phyloP scores from a whole-genome alignment of 2,329 filamentous ascomycete species.

The Colletotrichum scovillei region DNA sequence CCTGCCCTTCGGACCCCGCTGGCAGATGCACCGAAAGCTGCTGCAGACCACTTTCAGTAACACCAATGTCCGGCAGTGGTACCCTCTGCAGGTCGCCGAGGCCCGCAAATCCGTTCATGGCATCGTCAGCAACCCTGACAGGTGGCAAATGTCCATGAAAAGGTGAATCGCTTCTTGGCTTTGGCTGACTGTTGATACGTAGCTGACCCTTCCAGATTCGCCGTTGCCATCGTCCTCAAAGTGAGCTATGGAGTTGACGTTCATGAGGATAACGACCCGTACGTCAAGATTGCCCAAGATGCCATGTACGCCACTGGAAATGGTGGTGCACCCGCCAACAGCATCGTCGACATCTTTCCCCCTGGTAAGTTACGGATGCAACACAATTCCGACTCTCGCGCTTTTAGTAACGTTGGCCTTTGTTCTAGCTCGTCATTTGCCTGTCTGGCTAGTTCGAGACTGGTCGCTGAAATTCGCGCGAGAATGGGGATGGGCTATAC shows the following conservation, averaged over 20 bases:
- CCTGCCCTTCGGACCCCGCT: slow-evolving; percentile 53
- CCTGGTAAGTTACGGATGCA: slow-evolving; percentile 41
- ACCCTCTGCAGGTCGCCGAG: slow-evolving; percentile 46
- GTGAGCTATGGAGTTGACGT: slow-evolving; percentile 47
- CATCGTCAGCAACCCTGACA: slow-evolving; percentile 36
- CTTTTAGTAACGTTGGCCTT: slow-evolving; percentile 39
- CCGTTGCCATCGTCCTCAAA: slow-evolving; percentile 46
- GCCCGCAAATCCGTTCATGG: slow-evolving; percentile 42
- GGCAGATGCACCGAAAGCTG: slow-evolving; percentile 56
- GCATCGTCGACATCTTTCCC: slow-evolving; percentile 61
- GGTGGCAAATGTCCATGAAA: slow-evolving; percentile 38
- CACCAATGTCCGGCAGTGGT: slow-evolving; percentile 47
- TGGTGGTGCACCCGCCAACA: slow-evolving; percentile 46
- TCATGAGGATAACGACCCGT: slow-evolving; percentile 42
- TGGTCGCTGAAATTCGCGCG: slow-evolving; percentile 47
- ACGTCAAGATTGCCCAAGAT: slow-evolving; percentile 40
- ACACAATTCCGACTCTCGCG: slow-evolving; percentile 28
- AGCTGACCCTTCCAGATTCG: slow-evolving; percentile 38
- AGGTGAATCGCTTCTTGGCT: slow-evolving; percentile 3
- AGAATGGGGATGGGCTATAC: slow-evolving; percentile 48
- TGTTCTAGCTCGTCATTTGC: slow-evolving; percentile 50
- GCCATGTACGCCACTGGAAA: slow-evolving; percentile 44
- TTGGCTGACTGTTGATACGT: neutral
- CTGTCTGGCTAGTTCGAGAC: slow-evolving; percentile 47
- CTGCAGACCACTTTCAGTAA: slow-evolving; percentile 57